Conservation (phyloP, 2,329 filamentous ascomycete species). For the Aurifilum marmelostoma region DNA sequence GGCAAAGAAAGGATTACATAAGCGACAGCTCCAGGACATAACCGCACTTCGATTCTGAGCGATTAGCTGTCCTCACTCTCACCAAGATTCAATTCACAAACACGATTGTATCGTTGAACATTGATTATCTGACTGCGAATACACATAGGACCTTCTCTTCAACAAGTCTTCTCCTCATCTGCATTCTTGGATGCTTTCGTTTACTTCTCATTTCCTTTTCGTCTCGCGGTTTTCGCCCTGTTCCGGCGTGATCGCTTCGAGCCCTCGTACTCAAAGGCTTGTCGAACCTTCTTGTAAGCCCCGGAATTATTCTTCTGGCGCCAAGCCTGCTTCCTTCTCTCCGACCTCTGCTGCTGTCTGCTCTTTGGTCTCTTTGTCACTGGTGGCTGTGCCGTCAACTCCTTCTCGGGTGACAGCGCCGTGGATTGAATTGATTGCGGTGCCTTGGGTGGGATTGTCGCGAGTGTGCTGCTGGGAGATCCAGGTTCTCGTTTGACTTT, state of each 20-base stretch:
- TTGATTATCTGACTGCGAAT: background rate
- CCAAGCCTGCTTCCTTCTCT: background rate
- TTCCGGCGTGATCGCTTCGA: background rate
- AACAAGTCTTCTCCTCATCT: background rate
- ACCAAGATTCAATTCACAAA: background rate
- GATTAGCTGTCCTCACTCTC: background rate
- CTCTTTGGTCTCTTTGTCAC: background rate
- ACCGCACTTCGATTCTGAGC: background rate
- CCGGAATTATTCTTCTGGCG: background rate
- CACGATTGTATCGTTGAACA: background rate
- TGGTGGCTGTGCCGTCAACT: background rate
- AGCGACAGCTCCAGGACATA: background rate
- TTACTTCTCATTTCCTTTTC: background rate
- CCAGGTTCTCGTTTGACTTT: background rate
- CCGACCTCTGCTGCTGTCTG: background rate
- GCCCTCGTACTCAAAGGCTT: background rate
- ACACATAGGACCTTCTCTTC: background rate
- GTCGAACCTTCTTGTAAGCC: background rate
- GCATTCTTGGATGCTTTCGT: background rate
- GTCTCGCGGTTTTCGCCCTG: background rate
- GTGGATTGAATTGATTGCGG: background rate
- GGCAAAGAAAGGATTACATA: conserved; percentile 22
- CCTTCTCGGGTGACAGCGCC: conserved; percentile 19
- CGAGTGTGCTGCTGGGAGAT: background rate
- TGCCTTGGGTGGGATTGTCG: background rate